Evolutionary conservation across 495 filamentous ascomycete genomes (phyloP).

Genomic region (Aspergillus campestris): DNA sequence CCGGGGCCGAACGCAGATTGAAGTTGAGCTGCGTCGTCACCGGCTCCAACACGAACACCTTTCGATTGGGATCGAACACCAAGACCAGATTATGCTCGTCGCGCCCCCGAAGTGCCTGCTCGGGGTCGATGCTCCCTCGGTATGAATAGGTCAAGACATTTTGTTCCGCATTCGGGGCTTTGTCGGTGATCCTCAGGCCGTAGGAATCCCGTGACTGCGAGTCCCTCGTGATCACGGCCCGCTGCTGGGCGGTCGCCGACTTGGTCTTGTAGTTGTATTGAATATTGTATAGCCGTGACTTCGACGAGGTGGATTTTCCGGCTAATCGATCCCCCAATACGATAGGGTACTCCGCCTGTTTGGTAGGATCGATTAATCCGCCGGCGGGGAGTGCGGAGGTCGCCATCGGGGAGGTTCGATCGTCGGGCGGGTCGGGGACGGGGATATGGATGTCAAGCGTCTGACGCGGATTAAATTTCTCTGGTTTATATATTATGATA

Average conservation of each 20-base stretch:
- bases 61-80: constrained; percentile 43
- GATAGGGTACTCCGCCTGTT: constrained; percentile 41
- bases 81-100: constrained; percentile 37
- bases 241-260: constrained; percentile 31
- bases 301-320: constrained; percentile 12
- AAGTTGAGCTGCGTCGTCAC: constrained; percentile 46
- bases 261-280: constrained; percentile 50
- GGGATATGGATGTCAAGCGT: not conserved
- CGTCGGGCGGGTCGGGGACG: not conserved
- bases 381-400: constrained; percentile 28
- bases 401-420: constrained; percentile 18
- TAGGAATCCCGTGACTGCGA: constrained; percentile 32
- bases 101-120: constrained; percentile 14
- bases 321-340: constrained; percentile 35
- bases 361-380: constrained; percentile 39
- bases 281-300: constrained; percentile 29
- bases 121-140: constrained; percentile 40
- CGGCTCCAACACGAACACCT: constrained; percentile 44
- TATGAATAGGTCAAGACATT: constrained; percentile 39
- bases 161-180: constrained; percentile 33
- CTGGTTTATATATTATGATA: constrained; percentile 3
- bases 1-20: constrained; percentile 45
- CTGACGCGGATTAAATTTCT: too few relatives aligned
- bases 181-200: constrained; percentile 43
- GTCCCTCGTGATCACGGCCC: constrained; percentile 31